These are phyloP conservation scores for Limonium bicolor DNA, from an alignment of 148 eudicot species.

Conservation along the genomic window DNA sequence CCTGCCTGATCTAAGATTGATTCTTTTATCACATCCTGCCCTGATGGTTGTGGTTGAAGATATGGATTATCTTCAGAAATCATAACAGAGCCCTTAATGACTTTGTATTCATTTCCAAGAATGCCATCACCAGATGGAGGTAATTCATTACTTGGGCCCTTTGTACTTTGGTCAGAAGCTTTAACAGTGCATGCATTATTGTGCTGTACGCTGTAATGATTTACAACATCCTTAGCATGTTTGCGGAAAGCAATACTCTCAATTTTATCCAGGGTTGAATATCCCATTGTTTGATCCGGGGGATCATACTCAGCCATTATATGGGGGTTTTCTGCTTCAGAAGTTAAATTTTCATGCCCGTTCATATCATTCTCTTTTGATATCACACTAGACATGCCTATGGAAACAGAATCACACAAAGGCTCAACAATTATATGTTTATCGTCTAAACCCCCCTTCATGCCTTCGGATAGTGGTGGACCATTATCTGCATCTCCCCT, in stretches of 20 bases:
- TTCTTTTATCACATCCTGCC: slow-evolving; percentile 8
- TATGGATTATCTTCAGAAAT: not conserved
- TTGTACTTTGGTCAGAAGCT: not conserved
- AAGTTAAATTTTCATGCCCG: not conserved
- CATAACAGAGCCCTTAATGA: not conserved
- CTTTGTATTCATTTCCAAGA: not conserved
- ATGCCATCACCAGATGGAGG: slow-evolving; percentile 1
- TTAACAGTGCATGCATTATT: not conserved
- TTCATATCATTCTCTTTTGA: not conserved
- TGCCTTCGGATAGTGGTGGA: too few species aligned
- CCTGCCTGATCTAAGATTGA: slow-evolving; percentile 9
- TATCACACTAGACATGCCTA: not conserved
- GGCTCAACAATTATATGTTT: not conserved
- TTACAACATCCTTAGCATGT: not conserved
- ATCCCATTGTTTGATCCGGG: not conserved
- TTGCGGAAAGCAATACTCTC: not conserved
- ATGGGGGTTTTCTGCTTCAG: not conserved
- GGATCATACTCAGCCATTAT: not conserved
- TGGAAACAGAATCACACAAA: not conserved
- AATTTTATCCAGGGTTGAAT: not conserved
- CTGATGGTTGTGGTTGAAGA: slow-evolving; percentile 5
- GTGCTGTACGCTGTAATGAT: too few species aligned
- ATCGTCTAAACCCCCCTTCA: not conserved
- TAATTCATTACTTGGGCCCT: not conserved
- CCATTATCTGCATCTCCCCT: too few species aligned